phyloP scores from a whole-genome alignment of 345 rosid species.

The Eutrema japonicum region DNA sequence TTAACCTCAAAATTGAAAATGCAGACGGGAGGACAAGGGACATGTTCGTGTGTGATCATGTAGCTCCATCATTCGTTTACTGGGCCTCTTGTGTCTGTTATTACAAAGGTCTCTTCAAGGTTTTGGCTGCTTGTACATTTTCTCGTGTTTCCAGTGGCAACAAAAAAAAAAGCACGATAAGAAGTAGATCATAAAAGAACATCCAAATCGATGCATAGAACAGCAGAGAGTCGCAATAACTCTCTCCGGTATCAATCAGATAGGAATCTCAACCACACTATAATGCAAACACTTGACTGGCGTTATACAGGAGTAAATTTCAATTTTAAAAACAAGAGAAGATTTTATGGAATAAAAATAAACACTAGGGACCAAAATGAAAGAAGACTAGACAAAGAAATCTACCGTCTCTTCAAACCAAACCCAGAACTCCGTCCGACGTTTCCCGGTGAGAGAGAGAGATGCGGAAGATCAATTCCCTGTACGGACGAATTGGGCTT shows the following conservation, averaged over 20 bases:
- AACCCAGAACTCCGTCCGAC: conserved; percentile 32
- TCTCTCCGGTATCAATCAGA: conserved; percentile 5
- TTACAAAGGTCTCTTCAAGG: conserved; percentile 26
- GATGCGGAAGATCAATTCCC: conserved; percentile 35
- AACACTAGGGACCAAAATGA: conserved; percentile 19
- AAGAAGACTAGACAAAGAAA: conserved; percentile 19
- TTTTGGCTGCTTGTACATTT: conserved; percentile 42
- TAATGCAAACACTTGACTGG: not conserved
- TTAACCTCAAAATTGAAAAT: no score
- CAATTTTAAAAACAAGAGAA: not conserved
- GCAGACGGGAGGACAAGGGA: conserved; percentile 35
- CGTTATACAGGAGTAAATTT: not conserved
- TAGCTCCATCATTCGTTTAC: conserved; percentile 30
- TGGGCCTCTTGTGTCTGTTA: conserved; percentile 31
- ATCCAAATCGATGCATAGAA: not conserved
- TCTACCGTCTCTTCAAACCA: conserved; percentile 2
- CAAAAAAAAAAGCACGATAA: no score
- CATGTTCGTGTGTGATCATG: conserved; percentile 45
- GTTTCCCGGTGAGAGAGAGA: conserved; percentile 26
- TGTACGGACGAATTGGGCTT: conserved; percentile 22
- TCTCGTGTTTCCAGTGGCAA: conserved; percentile 18
- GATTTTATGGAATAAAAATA: not conserved
- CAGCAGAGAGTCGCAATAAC: not conserved
- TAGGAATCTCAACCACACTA: not conserved
- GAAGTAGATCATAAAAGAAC: not conserved